phyloP scores from a whole-genome alignment of 139 green algal species.

The Diplosphaera chodatii region DNA sequence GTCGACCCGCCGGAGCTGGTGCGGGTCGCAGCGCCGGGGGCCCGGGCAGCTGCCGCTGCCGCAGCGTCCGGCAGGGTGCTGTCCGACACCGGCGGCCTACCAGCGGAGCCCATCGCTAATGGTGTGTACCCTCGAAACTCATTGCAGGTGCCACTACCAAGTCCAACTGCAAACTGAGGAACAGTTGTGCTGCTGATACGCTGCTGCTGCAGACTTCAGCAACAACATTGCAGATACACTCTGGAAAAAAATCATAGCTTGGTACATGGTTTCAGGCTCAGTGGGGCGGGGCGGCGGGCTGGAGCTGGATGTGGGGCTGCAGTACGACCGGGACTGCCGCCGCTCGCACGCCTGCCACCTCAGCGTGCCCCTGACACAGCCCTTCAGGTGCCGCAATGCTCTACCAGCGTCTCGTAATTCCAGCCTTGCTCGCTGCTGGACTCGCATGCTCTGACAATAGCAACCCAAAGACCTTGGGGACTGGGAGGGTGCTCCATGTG shows the following conservation, averaged over 20 bases:
- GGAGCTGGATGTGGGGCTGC: constrained; percentile 28
- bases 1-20: constrained; percentile 8
- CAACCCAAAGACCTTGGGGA: too few species aligned
- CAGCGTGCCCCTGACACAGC: constrained; percentile 13
- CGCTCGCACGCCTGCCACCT: constrained; percentile 28
- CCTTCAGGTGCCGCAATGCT: constrained; percentile 31
- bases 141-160: too few species aligned
- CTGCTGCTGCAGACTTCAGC: too few species aligned
- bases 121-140: too few species aligned
- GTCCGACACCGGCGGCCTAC: neutral
- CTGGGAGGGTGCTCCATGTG: too few species aligned
- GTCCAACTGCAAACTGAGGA: too few species aligned
- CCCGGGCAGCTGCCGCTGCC: neutral
- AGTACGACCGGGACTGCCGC: constrained; percentile 34
- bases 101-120: neutral
- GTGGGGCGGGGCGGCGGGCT: neutral
- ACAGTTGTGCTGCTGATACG: neutral
- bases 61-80: neutral
- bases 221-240: too few species aligned
- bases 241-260: too few species aligned
- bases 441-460: too few species aligned
- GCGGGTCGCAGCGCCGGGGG: constrained; percentile 4
- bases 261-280: constrained; percentile 4
- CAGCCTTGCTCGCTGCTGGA: too few species aligned
- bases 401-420: too few species aligned